These are phyloP conservation scores for Streptanthus diversifolius DNA, from an alignment of 345 rosid species.

Conservation along the genomic window DNA sequence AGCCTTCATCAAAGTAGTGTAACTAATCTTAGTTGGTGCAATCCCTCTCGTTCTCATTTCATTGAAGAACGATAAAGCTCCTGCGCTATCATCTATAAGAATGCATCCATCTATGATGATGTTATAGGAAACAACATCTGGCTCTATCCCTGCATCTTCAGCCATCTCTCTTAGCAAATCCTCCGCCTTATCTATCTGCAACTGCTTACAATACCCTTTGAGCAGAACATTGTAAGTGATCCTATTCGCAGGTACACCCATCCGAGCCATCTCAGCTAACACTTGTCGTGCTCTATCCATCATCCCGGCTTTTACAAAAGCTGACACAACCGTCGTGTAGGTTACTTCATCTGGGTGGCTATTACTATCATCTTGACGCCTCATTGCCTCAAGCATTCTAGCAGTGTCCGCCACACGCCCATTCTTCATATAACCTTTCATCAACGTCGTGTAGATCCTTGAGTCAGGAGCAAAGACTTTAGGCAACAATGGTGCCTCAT, in stretches of 20 bases:
- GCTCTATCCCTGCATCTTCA: conserved; percentile 52
- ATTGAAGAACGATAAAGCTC: conserved; percentile 74
- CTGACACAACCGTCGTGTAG: conserved; percentile 88
- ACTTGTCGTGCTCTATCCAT: conserved; percentile 85
- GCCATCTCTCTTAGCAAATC: conserved; percentile 72
- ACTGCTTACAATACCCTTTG: conserved; percentile 82
- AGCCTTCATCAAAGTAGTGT: conserved; percentile 96
- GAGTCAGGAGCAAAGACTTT: conserved; percentile 61
- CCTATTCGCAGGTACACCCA: conserved; percentile 77
- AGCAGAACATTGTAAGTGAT: conserved; percentile 85
- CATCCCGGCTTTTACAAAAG: conserved; percentile 67
- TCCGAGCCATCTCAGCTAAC: conserved; percentile 72
- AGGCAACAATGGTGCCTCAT: conserved; percentile 63
- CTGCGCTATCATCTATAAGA: conserved; percentile 76
- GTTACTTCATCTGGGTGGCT: conserved; percentile 90
- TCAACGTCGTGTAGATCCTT: conserved; percentile 77
- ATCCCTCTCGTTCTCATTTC: conserved; percentile 81
- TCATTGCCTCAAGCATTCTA: conserved; percentile 87
- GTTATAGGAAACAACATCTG: conserved; percentile 87
- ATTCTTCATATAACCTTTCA: conserved; percentile 94
- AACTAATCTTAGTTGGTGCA: conserved; percentile 82
- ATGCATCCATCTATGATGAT: conserved; percentile 89
- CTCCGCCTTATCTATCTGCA: conserved; percentile 70
- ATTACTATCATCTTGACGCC: conserved; percentile 51
- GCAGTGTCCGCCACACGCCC: conserved; percentile 71